Conservation (phyloP, 441 rosid species). For the Capsella rubella region DNA sequence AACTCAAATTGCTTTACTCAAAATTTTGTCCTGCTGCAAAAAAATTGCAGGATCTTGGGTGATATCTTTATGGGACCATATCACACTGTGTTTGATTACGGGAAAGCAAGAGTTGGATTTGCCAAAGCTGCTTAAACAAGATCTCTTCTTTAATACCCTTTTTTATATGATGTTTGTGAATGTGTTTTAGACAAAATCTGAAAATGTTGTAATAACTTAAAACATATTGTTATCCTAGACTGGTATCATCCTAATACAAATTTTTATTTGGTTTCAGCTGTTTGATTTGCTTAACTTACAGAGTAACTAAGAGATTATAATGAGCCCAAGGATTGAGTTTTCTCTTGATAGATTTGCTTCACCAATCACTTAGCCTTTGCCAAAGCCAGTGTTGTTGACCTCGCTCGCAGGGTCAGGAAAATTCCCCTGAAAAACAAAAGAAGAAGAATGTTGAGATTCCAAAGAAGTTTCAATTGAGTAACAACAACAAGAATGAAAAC, state of each 20-base stretch:
- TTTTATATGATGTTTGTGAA: slow-evolving; percentile 30
- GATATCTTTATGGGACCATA: slow-evolving; percentile 77
- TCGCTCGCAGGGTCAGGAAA: slow-evolving; percentile 77
- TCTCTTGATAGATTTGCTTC: slow-evolving; percentile 6
- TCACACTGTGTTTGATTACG: slow-evolving; percentile 86
- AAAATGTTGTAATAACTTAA: slow-evolving; percentile 41
- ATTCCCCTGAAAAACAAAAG: slow-evolving; percentile 72
- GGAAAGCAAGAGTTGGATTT: slow-evolving; percentile 62
- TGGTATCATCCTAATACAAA: slow-evolving; percentile 32
- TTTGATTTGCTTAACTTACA: slow-evolving; percentile 24
- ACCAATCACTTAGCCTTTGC: slow-evolving; percentile 50
- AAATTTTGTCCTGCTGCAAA: not conserved
- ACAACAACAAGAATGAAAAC: not conserved
- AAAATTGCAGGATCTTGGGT: slow-evolving; percentile 68
- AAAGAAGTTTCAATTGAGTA: not conserved
- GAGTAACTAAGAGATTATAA: slow-evolving; percentile 1
- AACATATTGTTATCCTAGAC: slow-evolving; percentile 32
- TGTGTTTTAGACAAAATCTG: slow-evolving; percentile 29
- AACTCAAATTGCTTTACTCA: slow-evolving; percentile 2
- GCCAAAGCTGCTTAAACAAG: slow-evolving; percentile 61
- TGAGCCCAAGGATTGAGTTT: slow-evolving; percentile 4
- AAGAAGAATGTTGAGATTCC: not conserved
- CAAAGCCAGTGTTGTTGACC: slow-evolving; percentile 61
- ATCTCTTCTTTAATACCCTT: slow-evolving; percentile 29
- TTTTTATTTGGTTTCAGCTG: slow-evolving; percentile 32